phyloP scores from a whole-genome alignment of 2,329 filamentous ascomycete species.

The Venturia oleaginea region DNA sequence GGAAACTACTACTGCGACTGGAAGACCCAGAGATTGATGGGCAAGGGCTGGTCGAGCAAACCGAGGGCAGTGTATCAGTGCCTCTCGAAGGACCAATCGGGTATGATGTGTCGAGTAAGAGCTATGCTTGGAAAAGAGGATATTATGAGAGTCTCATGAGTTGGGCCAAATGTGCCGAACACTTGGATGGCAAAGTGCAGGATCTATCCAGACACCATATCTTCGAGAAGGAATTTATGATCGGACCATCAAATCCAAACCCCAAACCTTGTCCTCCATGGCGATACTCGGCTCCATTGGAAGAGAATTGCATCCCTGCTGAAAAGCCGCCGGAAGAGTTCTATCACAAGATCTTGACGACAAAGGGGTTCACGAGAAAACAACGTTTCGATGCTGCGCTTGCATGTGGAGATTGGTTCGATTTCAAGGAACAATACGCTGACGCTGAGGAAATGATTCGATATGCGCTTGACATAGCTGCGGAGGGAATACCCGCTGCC shows the following conservation, averaged over 20 bases:
- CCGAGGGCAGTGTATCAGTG: slow-evolving; percentile 44
- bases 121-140: slow-evolving; percentile 74
- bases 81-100: slow-evolving; percentile 47
- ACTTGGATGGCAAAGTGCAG: slow-evolving; percentile 68
- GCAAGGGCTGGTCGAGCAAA: slow-evolving; percentile 49
- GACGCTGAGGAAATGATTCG: slow-evolving; percentile 64
- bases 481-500: slow-evolving; percentile 20
- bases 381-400: slow-evolving; percentile 76
- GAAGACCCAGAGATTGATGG: slow-evolving; percentile 65
- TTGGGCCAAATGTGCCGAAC: slow-evolving; percentile 65
- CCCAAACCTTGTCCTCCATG: slow-evolving; percentile 64
- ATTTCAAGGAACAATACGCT: slow-evolving; percentile 59
- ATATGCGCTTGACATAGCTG: slow-evolving; percentile 67
- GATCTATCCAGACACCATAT: slow-evolving; percentile 58
- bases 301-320: slow-evolving; percentile 64
- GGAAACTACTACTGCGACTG: slow-evolving; percentile 53
- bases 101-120: slow-evolving; percentile 64
- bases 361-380: slow-evolving; percentile 65
- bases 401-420: slow-evolving; percentile 76
- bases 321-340: slow-evolving; percentile 64
- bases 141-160: slow-evolving; percentile 80
- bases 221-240: slow-evolving; percentile 64
- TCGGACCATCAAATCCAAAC: slow-evolving; percentile 74
- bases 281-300: slow-evolving; percentile 53
- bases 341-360: slow-evolving; percentile 76